phyloP scores from a whole-genome alignment of 306 rosid genomes.

The Hippophae rhamnoides region DNA sequence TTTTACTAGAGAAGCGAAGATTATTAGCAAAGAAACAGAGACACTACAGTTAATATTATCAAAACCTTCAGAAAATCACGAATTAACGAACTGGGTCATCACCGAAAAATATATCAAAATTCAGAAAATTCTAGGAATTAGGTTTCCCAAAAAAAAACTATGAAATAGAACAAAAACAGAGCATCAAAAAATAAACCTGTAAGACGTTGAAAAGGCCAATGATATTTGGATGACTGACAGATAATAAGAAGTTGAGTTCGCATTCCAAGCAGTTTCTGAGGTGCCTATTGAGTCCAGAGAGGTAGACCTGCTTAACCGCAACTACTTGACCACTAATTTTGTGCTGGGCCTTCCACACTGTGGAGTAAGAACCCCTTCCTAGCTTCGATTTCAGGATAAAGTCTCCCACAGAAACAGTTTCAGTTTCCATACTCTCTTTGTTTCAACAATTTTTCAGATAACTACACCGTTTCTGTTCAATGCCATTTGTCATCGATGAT shows the following conservation, averaged over 20 bases:
- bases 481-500: too few relatives aligned
- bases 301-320: slow-evolving; percentile 46
- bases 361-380: slow-evolving; percentile 38
- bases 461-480: too few relatives aligned
- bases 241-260: slow-evolving; percentile 46
- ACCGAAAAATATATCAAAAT: not conserved
- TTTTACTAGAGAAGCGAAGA: too few relatives aligned
- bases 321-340: slow-evolving; percentile 22
- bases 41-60: too few relatives aligned
- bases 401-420: slow-evolving; percentile 9
- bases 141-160: not conserved
- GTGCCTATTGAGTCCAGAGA: slow-evolving; percentile 34
- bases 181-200: slow-evolving; percentile 23
- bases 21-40: too few relatives aligned
- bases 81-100: not conserved
- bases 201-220: slow-evolving; percentile 37
- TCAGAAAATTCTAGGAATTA: not conserved
- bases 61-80: not conserved
- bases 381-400: slow-evolving; percentile 29
- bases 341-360: slow-evolving; percentile 42
- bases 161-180: not conserved
- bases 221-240: slow-evolving; percentile 49
- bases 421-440: not conserved
- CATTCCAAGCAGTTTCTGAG: slow-evolving; percentile 33
- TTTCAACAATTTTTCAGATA: not conserved